Base-by-base conservation (phyloP, 352 stramenopile genomes). In the Peronospora belbahrii region DNA sequence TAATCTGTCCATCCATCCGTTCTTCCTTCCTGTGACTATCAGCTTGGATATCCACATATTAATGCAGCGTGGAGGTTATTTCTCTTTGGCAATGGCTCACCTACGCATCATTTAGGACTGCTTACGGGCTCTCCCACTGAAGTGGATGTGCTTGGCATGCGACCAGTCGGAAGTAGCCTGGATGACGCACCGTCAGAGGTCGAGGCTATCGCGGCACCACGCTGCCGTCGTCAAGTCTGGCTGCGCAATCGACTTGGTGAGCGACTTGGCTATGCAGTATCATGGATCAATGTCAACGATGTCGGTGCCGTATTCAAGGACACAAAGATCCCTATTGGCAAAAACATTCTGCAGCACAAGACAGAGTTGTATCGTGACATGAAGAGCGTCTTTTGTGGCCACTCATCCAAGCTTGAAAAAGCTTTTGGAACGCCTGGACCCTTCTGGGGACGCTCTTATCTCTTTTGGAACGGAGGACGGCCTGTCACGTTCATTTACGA, bases 401-500 rank as follows among this genome's bases (percentile, higher is more conserved):
- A 62, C 17, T 86, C 69, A 19, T 5, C 19, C 7, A 65, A 70
- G 28, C 52, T 93, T 11, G 79, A 84, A 48, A 47, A 59, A 22
- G 72, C 71, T 11, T 94, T 94, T 32, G 76, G 72, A 3, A 52
- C 68, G n/a, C 4, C 55, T 0, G 82, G 82, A 0, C 79, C 79
- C 6, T 90, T 91, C 57, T 94, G 79, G 79, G 82, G 82, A 10
- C 77, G 82, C 31, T 87, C 75, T 19, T 94, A 94, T 42, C 55
- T 94, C 13, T 94, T 94, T 60, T 90, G 82, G 82, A 83, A 83
- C 32, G 70, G 76, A 14, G 78, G 76, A 9, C 61, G 74, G 10
- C 77, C 82, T 22, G 66, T 91, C 3, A 88, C 79, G 48, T 85
- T 89, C 59, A 91, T 94, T 56, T 94, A 94, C 64, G 82, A 94